Conservation (phyloP, 495 filamentous ascomycete genomes). For the Cudoniella acicularis region DNA sequence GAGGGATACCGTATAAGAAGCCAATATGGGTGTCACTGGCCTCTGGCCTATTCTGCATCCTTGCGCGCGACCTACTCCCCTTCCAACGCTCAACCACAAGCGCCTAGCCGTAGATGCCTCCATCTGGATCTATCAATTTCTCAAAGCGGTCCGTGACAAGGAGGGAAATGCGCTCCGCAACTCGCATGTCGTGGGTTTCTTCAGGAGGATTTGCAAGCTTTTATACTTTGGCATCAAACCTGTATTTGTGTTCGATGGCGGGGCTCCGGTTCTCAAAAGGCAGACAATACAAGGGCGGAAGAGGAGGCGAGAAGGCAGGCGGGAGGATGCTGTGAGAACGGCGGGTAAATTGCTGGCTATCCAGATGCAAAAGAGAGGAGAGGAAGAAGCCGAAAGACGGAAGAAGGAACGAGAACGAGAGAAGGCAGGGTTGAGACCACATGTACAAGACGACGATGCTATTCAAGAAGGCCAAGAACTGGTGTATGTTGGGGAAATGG, state of each 20-base stretch:
- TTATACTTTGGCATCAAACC: slow-evolving; percentile 95
- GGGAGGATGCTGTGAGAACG: slow-evolving; percentile 88
- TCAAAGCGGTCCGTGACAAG: slow-evolving; percentile 97
- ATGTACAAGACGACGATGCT: slow-evolving; percentile 58
- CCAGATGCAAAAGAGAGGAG: slow-evolving; percentile 84
- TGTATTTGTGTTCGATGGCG: slow-evolving; percentile 97
- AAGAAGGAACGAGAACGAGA: slow-evolving; percentile 38
- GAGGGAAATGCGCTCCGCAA: slow-evolving; percentile 96
- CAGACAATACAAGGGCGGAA: slow-evolving; percentile 82
- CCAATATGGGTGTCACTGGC: slow-evolving; percentile 99
- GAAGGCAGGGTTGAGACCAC: slow-evolving; percentile 11
- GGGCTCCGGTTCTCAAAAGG: slow-evolving; percentile 84
- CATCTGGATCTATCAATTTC: slow-evolving; percentile 99
- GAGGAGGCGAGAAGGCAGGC: slow-evolving; percentile 75
- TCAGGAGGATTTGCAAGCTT: slow-evolving; percentile 94
- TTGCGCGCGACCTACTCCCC: slow-evolving; percentile 84
- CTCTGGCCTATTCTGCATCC: slow-evolving; percentile 95
- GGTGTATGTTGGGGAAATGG: slow-evolving; percentile 84
- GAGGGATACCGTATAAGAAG: slow-evolving; percentile 11
- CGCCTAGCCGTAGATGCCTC: slow-evolving; percentile 95
- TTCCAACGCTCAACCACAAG: slow-evolving; percentile 92
- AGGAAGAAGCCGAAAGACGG: slow-evolving; percentile 72
- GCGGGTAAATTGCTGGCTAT: slow-evolving; percentile 86
- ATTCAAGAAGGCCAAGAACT: slow-evolving; percentile 56
- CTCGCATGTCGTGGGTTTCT: slow-evolving; percentile 94